These are phyloP conservation scores for Coniferiporia weirii DNA, from an alignment of 1,284 basidiomycete genomes.

Conservation along the genomic window DNA sequence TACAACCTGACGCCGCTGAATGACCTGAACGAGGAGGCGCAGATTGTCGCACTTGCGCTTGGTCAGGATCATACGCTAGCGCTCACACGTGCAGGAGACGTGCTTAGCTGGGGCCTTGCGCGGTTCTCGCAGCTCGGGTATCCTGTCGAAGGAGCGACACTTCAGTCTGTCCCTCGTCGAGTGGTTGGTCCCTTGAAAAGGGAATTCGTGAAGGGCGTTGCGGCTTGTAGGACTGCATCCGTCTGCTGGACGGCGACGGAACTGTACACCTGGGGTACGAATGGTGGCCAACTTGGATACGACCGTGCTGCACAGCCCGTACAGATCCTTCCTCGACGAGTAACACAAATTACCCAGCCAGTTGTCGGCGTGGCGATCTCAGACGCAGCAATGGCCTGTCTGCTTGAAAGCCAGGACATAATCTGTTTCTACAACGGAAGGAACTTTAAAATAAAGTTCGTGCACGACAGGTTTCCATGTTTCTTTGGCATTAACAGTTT, in stretches of 20 bases:
- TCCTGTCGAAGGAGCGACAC: slow-evolving; percentile 54
- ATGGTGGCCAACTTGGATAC: slow-evolving; percentile 83
- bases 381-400: slow-evolving; percentile 79
- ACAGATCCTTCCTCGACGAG: slow-evolving; percentile 79
- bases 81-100: slow-evolving; percentile 74
- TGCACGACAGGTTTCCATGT: slow-evolving; percentile 20
- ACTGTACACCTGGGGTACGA: slow-evolving; percentile 96
- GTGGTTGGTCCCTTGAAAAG: slow-evolving; percentile 78
- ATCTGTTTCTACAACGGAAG: slow-evolving; percentile 78
- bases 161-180: slow-evolving; percentile 75
- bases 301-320: slow-evolving; percentile 54
- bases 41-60: slow-evolving; percentile 64
- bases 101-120: slow-evolving; percentile 90
- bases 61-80: slow-evolving; percentile 94
- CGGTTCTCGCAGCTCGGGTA: slow-evolving; percentile 89
- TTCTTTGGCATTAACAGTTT: slow-evolving; percentile 16
- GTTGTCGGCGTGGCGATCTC: slow-evolving; percentile 69
- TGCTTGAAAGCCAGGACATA: slow-evolving; percentile 73
- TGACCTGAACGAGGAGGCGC: slow-evolving; percentile 42
- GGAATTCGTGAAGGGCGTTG: slow-evolving; percentile 76
- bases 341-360: slow-evolving; percentile 70
- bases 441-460: slow-evolving; percentile 70
- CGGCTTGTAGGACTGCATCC: slow-evolving; percentile 84
- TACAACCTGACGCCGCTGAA: slow-evolving; percentile 42
- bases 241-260: slow-evolving; percentile 85